A percentile compares a stretch with the other conserved stretches of the same genome.
Evolutionary conservation across 1,284 basidiomycete species (phyloP).

Genomic region (Cryptococcus sp.): DNA sequence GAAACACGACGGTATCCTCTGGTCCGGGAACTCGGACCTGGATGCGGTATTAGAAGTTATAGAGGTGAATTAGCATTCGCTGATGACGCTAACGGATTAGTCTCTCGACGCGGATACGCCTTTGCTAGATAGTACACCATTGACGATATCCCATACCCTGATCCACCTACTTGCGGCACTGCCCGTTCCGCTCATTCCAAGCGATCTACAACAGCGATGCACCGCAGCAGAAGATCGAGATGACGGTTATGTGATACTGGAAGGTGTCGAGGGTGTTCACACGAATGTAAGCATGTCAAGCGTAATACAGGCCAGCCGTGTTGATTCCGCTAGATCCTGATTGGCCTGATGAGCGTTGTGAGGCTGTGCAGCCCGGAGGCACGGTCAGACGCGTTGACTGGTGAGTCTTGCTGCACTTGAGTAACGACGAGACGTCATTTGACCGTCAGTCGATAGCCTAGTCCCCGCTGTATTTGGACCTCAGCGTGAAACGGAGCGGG

Average conservation of each 20-base stretch:
- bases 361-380: slow-evolving; percentile 11
- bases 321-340: slow-evolving; percentile 16
- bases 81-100: slow-evolving; percentile 2
- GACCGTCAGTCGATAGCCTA: slow-evolving; percentile 3
- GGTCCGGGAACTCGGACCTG: slow-evolving; percentile 12
- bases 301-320: neutral
- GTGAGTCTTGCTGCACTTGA: neutral
- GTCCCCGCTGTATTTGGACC: slow-evolving; percentile 6
- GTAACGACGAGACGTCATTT: neutral
- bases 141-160: slow-evolving; percentile 9
- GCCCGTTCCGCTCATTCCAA: slow-evolving; percentile 26
- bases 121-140: neutral
- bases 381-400: neutral
- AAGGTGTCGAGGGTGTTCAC: slow-evolving; percentile 27
- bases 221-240: slow-evolving; percentile 24
- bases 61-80: slow-evolving; percentile 18
- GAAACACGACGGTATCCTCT: slow-evolving; percentile 17
- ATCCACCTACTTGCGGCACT: slow-evolving; percentile 27
- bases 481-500: neutral
- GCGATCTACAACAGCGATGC: slow-evolving; percentile 9
- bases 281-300: slow-evolving; percentile 29
- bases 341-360: slow-evolving; percentile 30
- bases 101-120: slow-evolving; percentile 11
- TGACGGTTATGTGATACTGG: slow-evolving; percentile 38
- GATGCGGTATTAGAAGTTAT: slow-evolving; percentile 17